Percentiles rank a stretch among this genome's conserved stretches.
Evolutionary conservation across 495 filamentous ascomycete species (phyloP).

Genomic region (Daldinia childiae): DNA sequence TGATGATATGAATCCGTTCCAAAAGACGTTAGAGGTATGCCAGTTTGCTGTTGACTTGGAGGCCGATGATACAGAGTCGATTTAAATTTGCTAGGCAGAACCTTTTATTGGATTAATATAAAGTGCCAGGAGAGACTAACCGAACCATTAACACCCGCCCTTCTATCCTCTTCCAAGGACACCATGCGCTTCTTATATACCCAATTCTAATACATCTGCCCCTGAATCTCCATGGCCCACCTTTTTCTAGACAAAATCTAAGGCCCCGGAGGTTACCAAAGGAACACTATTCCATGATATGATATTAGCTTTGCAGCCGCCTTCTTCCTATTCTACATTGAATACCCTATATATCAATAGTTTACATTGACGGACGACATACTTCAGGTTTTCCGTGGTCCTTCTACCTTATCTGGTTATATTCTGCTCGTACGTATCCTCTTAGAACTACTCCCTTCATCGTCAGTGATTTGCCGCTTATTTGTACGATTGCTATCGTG

Average conservation of each 20-base stretch:
- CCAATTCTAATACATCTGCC: too few relatives aligned
- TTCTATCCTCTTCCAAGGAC: too few relatives aligned
- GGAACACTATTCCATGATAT: neutral
- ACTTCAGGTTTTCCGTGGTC: neutral
- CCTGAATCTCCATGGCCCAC: too few relatives aligned
- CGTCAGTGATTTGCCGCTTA: neutral
- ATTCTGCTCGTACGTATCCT: neutral
- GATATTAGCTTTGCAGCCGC: neutral
- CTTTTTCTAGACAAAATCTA: too few relatives aligned
- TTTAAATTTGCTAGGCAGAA: too few relatives aligned
- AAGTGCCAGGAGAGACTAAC: too few relatives aligned
- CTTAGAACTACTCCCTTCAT: neutral
- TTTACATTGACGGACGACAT: neutral
- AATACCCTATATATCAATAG: neutral
- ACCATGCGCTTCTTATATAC: too few relatives aligned
- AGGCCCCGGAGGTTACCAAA: neutral
- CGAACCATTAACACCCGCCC: too few relatives aligned
- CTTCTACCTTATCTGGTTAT: neutral
- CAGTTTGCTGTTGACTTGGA: neutral
- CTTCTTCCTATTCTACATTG: neutral
- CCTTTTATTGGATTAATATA: too few relatives aligned
- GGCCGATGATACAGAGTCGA: conserved; percentile 6
- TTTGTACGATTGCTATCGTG: neutral
- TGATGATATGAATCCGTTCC: conserved; percentile 28
- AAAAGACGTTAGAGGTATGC: conserved; percentile 24